Evolutionary conservation across 441 rosid species (phyloP), one percentile per base, ranked within the genome.

Genomic region (California macrophylla): DNA sequence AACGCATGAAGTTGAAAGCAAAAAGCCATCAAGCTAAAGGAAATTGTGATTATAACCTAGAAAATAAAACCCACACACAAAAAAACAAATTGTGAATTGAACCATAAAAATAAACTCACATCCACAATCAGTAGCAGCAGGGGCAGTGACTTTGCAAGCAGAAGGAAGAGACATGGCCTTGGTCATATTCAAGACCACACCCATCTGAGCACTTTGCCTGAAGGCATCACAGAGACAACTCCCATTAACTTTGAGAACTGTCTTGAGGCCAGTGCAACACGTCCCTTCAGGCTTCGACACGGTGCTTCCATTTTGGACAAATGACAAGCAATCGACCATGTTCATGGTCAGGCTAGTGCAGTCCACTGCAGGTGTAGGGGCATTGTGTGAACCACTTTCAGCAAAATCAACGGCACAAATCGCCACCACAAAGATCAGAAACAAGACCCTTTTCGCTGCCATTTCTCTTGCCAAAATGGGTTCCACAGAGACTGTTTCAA

Each of bases 311-410:
- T 75, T 75, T 10, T 68, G 61, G 15, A 75, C 74, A 67, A 66
- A 75, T 16, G 78, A 66, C 69, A 75, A 54, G 71, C 78, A 75
- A 62, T 75, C 78, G 16, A 74, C 74, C 78, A 75, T 75, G 15
- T 70, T 61, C 29, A 62, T 56, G 30, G 71, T 66, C 2, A 75
- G 64, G 74, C 65, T 75, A 16, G 78, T 71, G 69, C 78, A 75
- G 78, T 75, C 78, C n/a, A 36, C 74, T 1, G 65, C 60, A 1
- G 60, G 60, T 3, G 60, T 24, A 3, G 60, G 60, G 9, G 60
- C 60, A 12, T 13, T 13, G n/a, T 9, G n/a, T 1, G 13, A 13
- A 0, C 50, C 50, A 15, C 50, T 12, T 0, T 52, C 24, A 4
- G 24, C 60, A 16, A 1, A 20, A 18, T 52, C 60, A 0, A 52